Conservation (phyloP, 2,329 filamentous ascomycete genomes). For the Ophiocordyceps polyrhachis-furcata region DNA sequence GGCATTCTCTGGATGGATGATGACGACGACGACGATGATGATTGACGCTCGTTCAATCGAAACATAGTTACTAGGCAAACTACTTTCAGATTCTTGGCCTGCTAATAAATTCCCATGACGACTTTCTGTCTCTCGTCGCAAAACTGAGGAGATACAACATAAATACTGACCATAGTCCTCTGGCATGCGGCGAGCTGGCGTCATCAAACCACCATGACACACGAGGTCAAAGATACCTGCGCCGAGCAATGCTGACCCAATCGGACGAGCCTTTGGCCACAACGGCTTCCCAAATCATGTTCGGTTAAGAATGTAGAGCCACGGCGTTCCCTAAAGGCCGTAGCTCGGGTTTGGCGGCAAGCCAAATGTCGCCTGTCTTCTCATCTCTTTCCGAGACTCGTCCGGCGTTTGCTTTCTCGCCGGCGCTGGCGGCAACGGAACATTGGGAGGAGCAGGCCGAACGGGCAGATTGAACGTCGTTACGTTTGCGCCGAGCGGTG, state of each 20-base stretch:
- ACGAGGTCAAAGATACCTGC: slow-evolving; percentile 9
- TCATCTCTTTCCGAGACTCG: slow-evolving; percentile 30
- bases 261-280: slow-evolving; percentile 6
- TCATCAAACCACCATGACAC: slow-evolving; percentile 2
- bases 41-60: no score
- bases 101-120: slow-evolving; percentile 5
- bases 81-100: slow-evolving; percentile 4
- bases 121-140: slow-evolving; percentile 1
- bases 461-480: slow-evolving; percentile 45
- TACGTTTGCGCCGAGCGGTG: slow-evolving; percentile 23
- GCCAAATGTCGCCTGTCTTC: slow-evolving; percentile 35
- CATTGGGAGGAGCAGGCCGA: slow-evolving; percentile 39
- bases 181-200: slow-evolving; percentile 3
- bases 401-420: slow-evolving; percentile 37
- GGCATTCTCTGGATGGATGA: neutral
- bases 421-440: slow-evolving; percentile 40
- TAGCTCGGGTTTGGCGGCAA: slow-evolving; percentile 24
- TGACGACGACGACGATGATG: no score
- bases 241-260: slow-evolving; percentile 15
- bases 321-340: slow-evolving; percentile 8
- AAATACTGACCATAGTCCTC: neutral
- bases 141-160: neutral
- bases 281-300: slow-evolving; percentile 2
- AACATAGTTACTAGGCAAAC: neutral
- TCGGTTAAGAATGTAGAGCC: neutral